Conservation (phyloP, 495 filamentous ascomycete species). For the Staphylotrichum tortipilum region DNA sequence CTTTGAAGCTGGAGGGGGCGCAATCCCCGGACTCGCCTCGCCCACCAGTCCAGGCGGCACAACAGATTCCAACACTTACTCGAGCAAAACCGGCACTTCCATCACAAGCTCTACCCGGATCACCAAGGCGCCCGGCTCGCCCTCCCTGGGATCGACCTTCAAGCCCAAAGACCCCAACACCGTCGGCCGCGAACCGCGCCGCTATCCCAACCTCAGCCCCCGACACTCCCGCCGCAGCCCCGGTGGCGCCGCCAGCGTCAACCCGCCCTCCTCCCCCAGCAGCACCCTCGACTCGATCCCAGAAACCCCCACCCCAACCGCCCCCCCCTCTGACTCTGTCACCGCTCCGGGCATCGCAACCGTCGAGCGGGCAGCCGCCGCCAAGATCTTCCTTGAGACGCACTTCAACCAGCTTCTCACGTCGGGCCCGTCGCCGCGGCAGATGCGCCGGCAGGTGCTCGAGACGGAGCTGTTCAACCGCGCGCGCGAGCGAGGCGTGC, state of each 20-base stretch:
- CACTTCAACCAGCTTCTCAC: constrained; percentile 60
- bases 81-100: constrained; percentile 11
- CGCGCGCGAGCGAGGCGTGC: constrained; percentile 14
- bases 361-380: constrained; percentile 65
- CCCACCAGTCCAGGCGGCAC: neutral
- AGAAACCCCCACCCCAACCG: constrained; percentile 32
- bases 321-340: constrained; percentile 14
- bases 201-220: neutral
- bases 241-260: neutral
- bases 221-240: neutral
- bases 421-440: constrained; percentile 43
- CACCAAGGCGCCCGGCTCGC: constrained; percentile 18
- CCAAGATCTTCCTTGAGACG: constrained; percentile 81
- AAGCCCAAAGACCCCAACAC: constrained; percentile 4
- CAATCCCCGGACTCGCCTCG: neutral
- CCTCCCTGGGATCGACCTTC: constrained; percentile 34
- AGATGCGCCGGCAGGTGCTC: constrained; percentile 56
- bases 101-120: constrained; percentile 7
- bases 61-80: neutral
- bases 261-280: constrained; percentile 5
- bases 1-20: constrained; percentile 8
- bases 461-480: constrained; percentile 51
- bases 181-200: neutral
- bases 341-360: constrained; percentile 59
- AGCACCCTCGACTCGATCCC: constrained; percentile 34